A percentile compares a stretch with the other conserved stretches of the same genome.
phyloP scores from a whole-genome alignment of 2,329 filamentous ascomycete species.

The Chaetothyriales sp. region DNA sequence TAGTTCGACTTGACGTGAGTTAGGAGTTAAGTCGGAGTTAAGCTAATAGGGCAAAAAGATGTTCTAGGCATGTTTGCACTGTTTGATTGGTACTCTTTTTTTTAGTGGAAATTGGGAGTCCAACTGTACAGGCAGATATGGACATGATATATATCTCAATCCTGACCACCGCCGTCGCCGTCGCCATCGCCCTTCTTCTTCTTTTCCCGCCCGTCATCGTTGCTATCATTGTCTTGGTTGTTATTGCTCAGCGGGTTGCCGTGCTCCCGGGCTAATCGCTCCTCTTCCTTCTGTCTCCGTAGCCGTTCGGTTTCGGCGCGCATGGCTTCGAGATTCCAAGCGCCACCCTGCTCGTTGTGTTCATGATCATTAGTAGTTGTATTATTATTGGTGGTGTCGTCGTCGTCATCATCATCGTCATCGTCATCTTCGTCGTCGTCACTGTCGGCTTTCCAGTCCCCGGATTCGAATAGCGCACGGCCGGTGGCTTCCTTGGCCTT shows the following conservation, averaged over 20 bases:
- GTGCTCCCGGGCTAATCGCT: conserved; percentile 35
- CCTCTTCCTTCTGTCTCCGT: conserved; percentile 61
- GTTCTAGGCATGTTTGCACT: background rate
- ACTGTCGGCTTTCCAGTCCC: conserved; percentile 63
- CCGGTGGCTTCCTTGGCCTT: conserved; percentile 92
- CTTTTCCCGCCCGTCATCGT: conserved; percentile 4
- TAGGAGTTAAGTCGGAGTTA: too few species aligned
- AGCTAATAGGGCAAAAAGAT: too few species aligned
- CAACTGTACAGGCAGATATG: too few species aligned
- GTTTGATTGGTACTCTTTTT: background rate
- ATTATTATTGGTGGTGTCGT: conserved; percentile 3
- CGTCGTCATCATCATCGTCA: conserved; percentile 47
- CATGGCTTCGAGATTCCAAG: conserved; percentile 70
- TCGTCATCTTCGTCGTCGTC: conserved; percentile 47
- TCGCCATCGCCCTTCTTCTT: conserved; percentile 7
- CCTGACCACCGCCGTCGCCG: conserved; percentile 5
- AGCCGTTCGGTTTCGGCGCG: conserved; percentile 71
- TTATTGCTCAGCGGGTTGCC: conserved; percentile 16
- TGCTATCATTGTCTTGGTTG: conserved; percentile 6
- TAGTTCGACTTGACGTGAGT: too few species aligned
- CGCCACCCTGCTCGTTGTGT: conserved; percentile 20
- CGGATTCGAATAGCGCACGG: conserved; percentile 87
- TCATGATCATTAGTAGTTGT: background rate
- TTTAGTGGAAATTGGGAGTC: background rate
- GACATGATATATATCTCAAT: too few species aligned